Evolutionary conservation across 2,329 filamentous ascomycete species (phyloP), one percentile per base, ranked within the genome.

Genomic region (Aureobasidium sp.): DNA sequence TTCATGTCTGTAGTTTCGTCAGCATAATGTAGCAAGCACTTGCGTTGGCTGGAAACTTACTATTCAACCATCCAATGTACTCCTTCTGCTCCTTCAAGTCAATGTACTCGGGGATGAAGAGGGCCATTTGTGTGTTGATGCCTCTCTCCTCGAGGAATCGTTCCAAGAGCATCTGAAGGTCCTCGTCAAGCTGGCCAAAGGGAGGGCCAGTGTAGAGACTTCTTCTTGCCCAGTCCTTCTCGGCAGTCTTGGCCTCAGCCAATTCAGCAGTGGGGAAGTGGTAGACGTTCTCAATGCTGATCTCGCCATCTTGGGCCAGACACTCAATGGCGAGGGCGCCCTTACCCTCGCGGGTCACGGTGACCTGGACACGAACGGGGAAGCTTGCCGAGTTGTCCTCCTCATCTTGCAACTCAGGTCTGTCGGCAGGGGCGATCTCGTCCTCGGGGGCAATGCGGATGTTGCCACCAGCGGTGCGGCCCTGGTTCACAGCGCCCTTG

Each of bases 41-140:
- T 17, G 24, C 29, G 24, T 4, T 29, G 19, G 31, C 22, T 9
- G 3, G 22, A 35, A 33, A 75, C 81, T 75, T 75, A 83, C 82
- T 85, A 75, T 86, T 83, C 75, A 99, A 80, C 94, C 95, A 99
- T 67, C 83, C 79, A 65, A 95, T 79, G 77, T 99, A 99, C 82
- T 99, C 94, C 78, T 86, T 89, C 85, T 97, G 93, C 85, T 99
- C 94, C 87, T 99, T 99, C 78, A 89, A 85, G 74, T 97, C 91
- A 72, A 97, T 92, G 79, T 96, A 99, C 75, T 97, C 92, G 40
- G 92, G 91, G 48, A 96, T 87, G 76, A 97, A 97, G 68, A 92
- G 79, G 60, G 92, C 93, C 69, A 99, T 83, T 63, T 87, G 84
- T 69, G 88, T 86, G 71, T 93, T 91, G 77, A 99, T 85, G 66